A percentile compares a stretch with the other conserved stretches of the same genome.
Conservation (phyloP, 129 eudicot species). For the Centaurea solstitialis region DNA sequence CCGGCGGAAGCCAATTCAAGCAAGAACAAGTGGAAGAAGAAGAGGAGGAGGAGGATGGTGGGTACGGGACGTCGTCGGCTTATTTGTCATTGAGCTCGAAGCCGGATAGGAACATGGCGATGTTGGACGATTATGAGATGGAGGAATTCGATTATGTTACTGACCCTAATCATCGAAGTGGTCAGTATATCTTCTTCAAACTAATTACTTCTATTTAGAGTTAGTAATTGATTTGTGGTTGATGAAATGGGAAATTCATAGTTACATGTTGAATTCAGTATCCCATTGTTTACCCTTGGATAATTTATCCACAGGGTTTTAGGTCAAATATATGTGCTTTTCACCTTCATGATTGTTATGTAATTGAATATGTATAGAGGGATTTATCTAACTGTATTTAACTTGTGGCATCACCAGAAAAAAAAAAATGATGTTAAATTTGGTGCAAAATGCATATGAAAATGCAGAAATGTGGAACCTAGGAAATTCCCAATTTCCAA, state of each 20-base stretch:
- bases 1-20: constrained; percentile 8
- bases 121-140: constrained; percentile 82
- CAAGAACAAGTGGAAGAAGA: constrained; percentile 15
- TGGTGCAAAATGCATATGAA: neutral
- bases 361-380: neutral
- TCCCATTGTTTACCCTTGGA: neutral
- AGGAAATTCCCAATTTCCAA: neutral
- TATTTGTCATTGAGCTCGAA: constrained; percentile 43
- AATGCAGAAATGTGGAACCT: neutral
- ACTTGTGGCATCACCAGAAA: neutral
- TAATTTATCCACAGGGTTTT: neutral
- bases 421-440: neutral
- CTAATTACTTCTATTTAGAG: neutral
- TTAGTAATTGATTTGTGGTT: neutral
- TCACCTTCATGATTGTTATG: neutral
- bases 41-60: constrained; percentile 29
- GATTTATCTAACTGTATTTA: neutral
- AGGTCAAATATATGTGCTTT: neutral
- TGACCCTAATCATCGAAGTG: constrained; percentile 90
- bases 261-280: neutral
- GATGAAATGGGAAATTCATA: neutral
- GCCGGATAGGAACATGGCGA: constrained; percentile 44
- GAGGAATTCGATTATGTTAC: constrained; percentile 54
- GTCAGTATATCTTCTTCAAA: constrained; percentile 31
- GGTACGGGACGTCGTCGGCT: constrained; percentile 29